These are phyloP conservation scores for Clonostachys chloroleuca DNA, from an alignment of 2,329 filamentous ascomycete species.

Conservation along the genomic window DNA sequence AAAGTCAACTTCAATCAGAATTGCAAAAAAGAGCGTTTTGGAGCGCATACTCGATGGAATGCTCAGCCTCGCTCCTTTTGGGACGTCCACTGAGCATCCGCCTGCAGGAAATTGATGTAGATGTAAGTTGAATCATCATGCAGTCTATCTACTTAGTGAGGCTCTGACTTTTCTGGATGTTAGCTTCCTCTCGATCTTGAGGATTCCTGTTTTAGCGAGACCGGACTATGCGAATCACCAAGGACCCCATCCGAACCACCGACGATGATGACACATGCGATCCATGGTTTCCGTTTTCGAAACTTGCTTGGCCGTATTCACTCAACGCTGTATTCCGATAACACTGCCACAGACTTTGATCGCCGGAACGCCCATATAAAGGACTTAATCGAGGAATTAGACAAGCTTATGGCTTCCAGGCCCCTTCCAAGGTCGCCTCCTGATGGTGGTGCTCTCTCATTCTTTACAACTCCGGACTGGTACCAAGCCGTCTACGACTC, in stretches of 20 bases:
- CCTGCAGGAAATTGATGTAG: constrained; percentile 2
- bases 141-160: neutral
- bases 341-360: too few relatives aligned
- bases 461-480: constrained; percentile 28
- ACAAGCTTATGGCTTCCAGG: too few relatives aligned
- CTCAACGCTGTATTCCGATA: neutral
- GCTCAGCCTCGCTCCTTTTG: constrained; percentile 19
- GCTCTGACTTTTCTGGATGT: neutral
- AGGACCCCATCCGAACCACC: constrained; percentile 5
- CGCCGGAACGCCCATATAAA: too few relatives aligned
- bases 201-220: neutral
- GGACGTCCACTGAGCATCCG: constrained; percentile 8
- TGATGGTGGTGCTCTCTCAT: constrained; percentile 10
- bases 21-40: constrained; percentile 23
- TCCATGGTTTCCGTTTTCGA: constrained; percentile 11
- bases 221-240: neutral
- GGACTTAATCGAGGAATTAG: too few relatives aligned
- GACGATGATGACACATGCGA: constrained; percentile 19
- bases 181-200: constrained; percentile 3
- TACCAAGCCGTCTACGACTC: constrained; percentile 30
- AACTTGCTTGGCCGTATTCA: neutral
- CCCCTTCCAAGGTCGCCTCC: neutral
- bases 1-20: constrained; percentile 13
- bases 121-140: neutral
- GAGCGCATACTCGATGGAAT: constrained; percentile 24